phyloP scores from a whole-genome alignment of 2,329 filamentous ascomycete species.

The Colletotrichum abscissum region DNA sequence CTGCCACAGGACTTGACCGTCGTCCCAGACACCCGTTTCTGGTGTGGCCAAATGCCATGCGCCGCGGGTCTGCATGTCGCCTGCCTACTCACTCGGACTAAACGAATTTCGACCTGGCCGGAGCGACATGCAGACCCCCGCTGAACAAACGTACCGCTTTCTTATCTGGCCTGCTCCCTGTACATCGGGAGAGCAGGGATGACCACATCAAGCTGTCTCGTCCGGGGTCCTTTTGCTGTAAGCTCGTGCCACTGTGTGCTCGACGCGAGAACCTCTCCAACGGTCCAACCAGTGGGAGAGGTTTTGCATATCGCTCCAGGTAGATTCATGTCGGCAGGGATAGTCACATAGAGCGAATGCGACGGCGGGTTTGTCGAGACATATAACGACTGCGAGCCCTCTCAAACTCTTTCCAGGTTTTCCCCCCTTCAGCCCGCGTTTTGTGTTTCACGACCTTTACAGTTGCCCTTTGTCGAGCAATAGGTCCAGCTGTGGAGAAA shows the following conservation, averaged over 20 bases:
- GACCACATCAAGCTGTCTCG: neutral
- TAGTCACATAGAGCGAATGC: neutral
- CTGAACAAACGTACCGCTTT: constrained; percentile 8
- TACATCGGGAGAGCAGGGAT: neutral
- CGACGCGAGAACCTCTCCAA: neutral
- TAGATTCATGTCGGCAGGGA: neutral
- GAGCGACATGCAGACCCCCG: neutral
- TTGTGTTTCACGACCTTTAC: neutral
- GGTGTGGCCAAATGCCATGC: neutral
- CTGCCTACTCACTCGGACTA: neutral
- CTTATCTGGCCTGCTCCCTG: constrained; percentile 8
- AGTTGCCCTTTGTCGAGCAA: neutral
- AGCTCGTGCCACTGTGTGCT: neutral
- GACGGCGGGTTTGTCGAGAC: neutral
- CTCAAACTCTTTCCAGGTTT: neutral
- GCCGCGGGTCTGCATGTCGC: neutral
- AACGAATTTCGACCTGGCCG: neutral
- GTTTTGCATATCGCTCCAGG: neutral
- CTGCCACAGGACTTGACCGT: neutral
- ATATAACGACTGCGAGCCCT: constrained; percentile 10
- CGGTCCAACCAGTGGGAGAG: neutral
- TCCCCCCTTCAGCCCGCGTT: neutral
- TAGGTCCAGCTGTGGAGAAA: neutral
- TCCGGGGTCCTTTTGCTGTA: neutral
- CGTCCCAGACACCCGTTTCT: neutral